These are phyloP conservation scores for Geotrichum australiense DNA, from an alignment of 1,139 yeast species.

Conservation along the genomic window DNA sequence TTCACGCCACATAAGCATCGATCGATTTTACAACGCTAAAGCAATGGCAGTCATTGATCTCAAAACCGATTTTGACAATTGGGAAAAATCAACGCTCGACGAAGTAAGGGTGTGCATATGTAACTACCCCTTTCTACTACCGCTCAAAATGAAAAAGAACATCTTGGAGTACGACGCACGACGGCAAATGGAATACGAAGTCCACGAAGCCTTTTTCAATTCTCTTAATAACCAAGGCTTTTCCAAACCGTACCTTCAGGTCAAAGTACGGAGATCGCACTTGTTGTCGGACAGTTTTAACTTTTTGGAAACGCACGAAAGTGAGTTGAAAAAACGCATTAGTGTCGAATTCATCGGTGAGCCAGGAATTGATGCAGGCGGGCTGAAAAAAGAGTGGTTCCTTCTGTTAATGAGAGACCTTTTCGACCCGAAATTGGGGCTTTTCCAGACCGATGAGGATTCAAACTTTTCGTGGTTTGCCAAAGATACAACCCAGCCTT, in stretches of 20 bases:
- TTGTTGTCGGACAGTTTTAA: conserved; percentile 70
- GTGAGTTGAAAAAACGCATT: conserved; percentile 65
- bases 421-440: conserved; percentile 50
- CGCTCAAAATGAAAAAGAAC: conserved; percentile 51
- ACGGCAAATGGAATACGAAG: conserved; percentile 76
- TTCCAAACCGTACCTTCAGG: conserved; percentile 57
- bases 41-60: conserved; percentile 74
- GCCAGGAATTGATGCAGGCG: conserved; percentile 94
- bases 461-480: conserved; percentile 75
- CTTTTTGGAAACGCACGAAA: conserved; percentile 51
- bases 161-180: conserved; percentile 78
- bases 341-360: conserved; percentile 76
- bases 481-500: conserved; percentile 35
- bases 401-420: conserved; percentile 59
- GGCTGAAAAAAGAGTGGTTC: conserved; percentile 91
- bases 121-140: conserved; percentile 71
- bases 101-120: conserved; percentile 43
- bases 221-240: conserved; percentile 58
- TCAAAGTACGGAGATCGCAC: conserved; percentile 59
- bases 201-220: conserved; percentile 81
- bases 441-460: conserved; percentile 50
- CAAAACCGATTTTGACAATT: conserved; percentile 70
- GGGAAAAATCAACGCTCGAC: conserved; percentile 43
- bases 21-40: conserved; percentile 63
- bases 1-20: conserved; percentile 38